Conservation (phyloP, 352 stramenopile genomes). For the Heterotrichella gracilis region DNA sequence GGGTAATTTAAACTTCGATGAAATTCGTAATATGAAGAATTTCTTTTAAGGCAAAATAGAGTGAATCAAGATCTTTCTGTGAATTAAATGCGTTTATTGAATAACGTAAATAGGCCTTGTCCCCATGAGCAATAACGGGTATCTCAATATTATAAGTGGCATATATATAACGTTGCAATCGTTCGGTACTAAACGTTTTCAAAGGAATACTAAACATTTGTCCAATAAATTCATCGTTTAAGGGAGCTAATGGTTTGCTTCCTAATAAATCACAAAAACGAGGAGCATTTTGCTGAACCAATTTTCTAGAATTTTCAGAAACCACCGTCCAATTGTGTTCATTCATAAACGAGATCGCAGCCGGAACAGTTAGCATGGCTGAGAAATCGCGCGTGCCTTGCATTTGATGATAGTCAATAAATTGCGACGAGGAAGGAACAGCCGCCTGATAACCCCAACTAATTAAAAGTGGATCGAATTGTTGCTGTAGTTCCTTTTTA, state of each 20-base stretch:
- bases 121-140: not conserved
- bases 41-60: not conserved
- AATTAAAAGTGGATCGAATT: not conserved
- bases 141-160: not conserved
- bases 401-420: not conserved
- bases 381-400: not conserved
- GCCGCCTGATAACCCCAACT: not conserved
- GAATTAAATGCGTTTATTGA: conserved; percentile 2
- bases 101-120: not conserved
- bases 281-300: not conserved
- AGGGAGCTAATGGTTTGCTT: not conserved
- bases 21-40: not conserved
- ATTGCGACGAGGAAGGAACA: not conserved
- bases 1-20: no score
- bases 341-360: not conserved
- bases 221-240: not conserved
- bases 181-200: not conserved
- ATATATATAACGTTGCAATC: not conserved
- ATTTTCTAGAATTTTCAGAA: not conserved
- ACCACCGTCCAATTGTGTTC: not conserved
- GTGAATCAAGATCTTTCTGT: not conserved
- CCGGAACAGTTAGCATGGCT: not conserved
- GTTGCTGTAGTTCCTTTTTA: not conserved
- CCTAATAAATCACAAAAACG: not conserved
- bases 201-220: not conserved